Conservation (phyloP, 345 rosid genomes). For the Eutrema heterophyllum region DNA sequence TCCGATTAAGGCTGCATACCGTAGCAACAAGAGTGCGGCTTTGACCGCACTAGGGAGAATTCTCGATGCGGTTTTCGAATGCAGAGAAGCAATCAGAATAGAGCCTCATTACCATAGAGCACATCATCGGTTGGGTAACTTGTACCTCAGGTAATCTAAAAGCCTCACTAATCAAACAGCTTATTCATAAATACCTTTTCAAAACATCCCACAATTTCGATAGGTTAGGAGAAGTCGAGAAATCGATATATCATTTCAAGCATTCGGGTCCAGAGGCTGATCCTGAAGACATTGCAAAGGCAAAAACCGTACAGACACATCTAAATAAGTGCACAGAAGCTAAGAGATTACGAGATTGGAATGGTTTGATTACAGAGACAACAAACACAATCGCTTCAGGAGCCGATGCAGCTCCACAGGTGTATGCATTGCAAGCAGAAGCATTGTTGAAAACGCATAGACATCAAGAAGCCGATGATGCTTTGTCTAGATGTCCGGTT, state of each 20-base stretch:
- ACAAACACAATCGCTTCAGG: conserved; percentile 52
- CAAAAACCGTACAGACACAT: conserved; percentile 49
- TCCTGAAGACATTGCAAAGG: conserved; percentile 59
- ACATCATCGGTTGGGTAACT: conserved; percentile 83
- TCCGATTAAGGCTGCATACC: conserved; percentile 76
- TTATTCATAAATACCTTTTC: background rate
- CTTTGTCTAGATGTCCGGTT: conserved; percentile 49
- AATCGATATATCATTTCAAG: conserved; percentile 77
- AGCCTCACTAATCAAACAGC: background rate
- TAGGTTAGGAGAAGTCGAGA: conserved; percentile 89
- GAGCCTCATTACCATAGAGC: conserved; percentile 90
- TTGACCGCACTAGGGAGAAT: conserved; percentile 78
- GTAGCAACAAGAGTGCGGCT: conserved; percentile 94
- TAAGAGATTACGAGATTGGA: conserved; percentile 66
- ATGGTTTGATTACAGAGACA: conserved; percentile 51
- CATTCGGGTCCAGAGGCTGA: conserved; percentile 89
- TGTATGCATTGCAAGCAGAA: conserved; percentile 88
- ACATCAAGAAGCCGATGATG: conserved; percentile 76
- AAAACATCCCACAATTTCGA: background rate
- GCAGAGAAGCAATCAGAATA: conserved; percentile 84
- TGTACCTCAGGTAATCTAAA: conserved; percentile 61
- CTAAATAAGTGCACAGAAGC: conserved; percentile 71
- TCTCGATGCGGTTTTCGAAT: conserved; percentile 84
- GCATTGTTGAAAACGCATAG: conserved; percentile 65
- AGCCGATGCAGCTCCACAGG: conserved; percentile 92